Percentiles rank a stretch among this genome's conserved stretches.
Evolutionary conservation across 1,284 basidiomycete species (phyloP).

Genomic region (Anthracocystis walkeri): DNA sequence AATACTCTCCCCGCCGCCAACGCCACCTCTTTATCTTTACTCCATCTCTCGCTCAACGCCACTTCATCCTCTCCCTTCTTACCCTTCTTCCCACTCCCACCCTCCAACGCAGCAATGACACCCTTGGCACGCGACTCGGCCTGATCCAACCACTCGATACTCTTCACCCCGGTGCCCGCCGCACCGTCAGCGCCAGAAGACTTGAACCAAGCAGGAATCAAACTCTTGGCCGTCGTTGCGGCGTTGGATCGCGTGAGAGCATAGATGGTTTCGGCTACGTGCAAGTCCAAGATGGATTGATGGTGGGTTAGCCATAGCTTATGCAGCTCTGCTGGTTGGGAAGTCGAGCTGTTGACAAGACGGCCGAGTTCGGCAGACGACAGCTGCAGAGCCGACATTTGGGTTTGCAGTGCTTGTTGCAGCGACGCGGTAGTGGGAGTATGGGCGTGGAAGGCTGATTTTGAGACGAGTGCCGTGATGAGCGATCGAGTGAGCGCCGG

Average conservation of each 20-base stretch:
- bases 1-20: conserved; percentile 30
- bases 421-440: conserved; percentile 19
- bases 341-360: neutral
- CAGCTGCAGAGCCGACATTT: conserved; percentile 54
- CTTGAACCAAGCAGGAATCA: conserved; percentile 2
- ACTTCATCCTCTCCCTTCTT: neutral
- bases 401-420: conserved; percentile 48
- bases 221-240: neutral
- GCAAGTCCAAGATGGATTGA: conserved; percentile 51
- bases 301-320: conserved; percentile 51
- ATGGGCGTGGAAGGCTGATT: conserved; percentile 54
- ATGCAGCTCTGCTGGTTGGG: conserved; percentile 33
- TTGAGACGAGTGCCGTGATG: conserved; percentile 49
- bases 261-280: conserved; percentile 63
- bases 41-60: conserved; percentile 17
- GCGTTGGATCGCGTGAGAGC: conserved; percentile 30
- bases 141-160: conserved; percentile 37
- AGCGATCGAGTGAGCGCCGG: conserved; percentile 51
- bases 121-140: conserved; percentile 17
- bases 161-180: neutral
- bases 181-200: neutral
- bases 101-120: conserved; percentile 14
- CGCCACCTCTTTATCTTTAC: conserved; percentile 4
- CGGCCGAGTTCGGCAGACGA: conserved; percentile 40
- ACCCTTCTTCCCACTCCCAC: neutral